These are phyloP conservation scores for Schwanniomyces polymorphus DNA, from an alignment of 805 yeast species.

Conservation along the genomic window DNA sequence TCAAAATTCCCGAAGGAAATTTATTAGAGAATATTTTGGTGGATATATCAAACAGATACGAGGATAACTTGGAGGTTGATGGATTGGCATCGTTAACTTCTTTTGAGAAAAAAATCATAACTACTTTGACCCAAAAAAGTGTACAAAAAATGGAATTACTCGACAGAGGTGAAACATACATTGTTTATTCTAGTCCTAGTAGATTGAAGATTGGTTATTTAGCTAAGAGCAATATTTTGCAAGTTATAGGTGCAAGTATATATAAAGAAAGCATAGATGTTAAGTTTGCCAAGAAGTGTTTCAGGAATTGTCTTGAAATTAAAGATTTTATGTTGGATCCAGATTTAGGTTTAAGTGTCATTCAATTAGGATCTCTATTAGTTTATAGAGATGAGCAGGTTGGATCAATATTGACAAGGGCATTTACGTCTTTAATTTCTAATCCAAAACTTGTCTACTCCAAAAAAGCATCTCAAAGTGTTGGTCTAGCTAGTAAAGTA, in stretches of 20 bases:
- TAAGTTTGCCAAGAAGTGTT: conserved; percentile 43
- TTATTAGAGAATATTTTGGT: conserved; percentile 29
- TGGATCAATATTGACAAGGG: conserved; percentile 40
- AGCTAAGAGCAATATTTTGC: conserved; percentile 56
- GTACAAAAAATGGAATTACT: conserved; percentile 43
- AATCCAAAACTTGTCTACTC: conserved; percentile 56
- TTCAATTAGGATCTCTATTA: conserved; percentile 58
- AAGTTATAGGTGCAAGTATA: conserved; percentile 60
- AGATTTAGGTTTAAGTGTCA: conserved; percentile 48
- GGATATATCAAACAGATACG: conserved; percentile 21
- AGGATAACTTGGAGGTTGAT: conserved; percentile 4
- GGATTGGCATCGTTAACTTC: conserved; percentile 20
- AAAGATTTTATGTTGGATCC: conserved; percentile 55
- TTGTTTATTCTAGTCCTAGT: conserved; percentile 50
- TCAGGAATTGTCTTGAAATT: conserved; percentile 52
- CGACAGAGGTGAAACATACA: conserved; percentile 58
- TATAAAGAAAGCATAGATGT: conserved; percentile 45
- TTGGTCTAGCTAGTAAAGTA: conserved; percentile 66
- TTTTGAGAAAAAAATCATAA: conserved; percentile 24
- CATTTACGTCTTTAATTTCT: conserved; percentile 55
- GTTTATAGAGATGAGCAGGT: conserved; percentile 40
- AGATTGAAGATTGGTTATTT: conserved; percentile 51
- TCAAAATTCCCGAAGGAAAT: conserved; percentile 20
- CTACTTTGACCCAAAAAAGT: conserved; percentile 31
- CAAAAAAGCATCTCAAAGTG: conserved; percentile 50